Base-by-base conservation (phyloP, 257 asterid genomes). In the Solanum ossicruentum region DNA sequence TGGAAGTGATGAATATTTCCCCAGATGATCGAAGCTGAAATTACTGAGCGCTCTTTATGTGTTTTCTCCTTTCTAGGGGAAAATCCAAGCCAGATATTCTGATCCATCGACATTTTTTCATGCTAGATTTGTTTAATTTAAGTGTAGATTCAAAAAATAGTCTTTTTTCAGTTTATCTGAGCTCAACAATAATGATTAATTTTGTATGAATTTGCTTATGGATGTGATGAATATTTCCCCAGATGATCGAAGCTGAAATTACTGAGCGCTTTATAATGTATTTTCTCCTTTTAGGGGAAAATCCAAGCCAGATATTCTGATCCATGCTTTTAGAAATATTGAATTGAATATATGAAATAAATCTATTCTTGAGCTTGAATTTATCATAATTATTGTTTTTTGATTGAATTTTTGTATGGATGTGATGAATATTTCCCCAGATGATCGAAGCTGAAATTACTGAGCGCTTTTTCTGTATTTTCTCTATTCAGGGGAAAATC, bases 11-110 rank as follows among this genome's bases (percentile, higher is more conserved):
- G 92, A 92, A n/a, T 84, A 92, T 94, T 94, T 94, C 98, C 97
- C 97, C 97, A 93, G 93, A 91, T 93, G 98, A 93, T 91, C 98
- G 98, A 94, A 86, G 92, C 86, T 93, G 98, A 94, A 90, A 90
- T 90, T 86, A 93, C 93, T 93, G 97, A 91, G 97, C 98, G 86
- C 82, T 80, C 87, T 86, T 1, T 81, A 63, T 81, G 80, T 90
- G 88, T 87, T 88, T 89, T 83, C 90, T 61, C 71, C 10, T 3
- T 85, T 88, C 41, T 85, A 0, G 81, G 79, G 32, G 32, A 20
- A 86, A 89, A 91, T 87, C 87, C 90, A 93, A 92, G 97, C 96
- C 97, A 90, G 87, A 90, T 86, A 56, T 23, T 91, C 95, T 93
- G 95, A 90, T 93, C 92, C 97, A 65, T 88, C 26, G 10, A 0